Percentiles rank a stretch among this genome's conserved stretches.
These are phyloP conservation scores for Dioscorea dumetorum DNA, from an alignment of 106 monocot genomes.

Conservation along the genomic window DNA sequence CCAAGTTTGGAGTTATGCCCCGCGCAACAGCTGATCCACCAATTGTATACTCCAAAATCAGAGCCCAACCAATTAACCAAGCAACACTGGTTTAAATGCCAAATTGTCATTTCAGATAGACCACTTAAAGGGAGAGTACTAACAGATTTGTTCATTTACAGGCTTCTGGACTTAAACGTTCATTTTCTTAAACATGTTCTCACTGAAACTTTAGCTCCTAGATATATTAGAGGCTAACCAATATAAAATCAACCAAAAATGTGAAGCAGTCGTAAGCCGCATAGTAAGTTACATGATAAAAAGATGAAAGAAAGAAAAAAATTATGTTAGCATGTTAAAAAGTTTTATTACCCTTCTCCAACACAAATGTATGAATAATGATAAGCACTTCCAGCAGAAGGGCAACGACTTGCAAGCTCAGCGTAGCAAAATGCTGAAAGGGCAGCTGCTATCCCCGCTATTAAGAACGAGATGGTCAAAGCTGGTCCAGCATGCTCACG, in stretches of 20 bases:
- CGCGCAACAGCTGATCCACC: conserved; percentile 92
- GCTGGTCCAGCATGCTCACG: conserved; percentile 88
- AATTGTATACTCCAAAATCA: conserved; percentile 96
- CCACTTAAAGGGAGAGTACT: too few species aligned
- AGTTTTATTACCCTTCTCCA: conserved; percentile 75
- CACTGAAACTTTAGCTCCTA: too few species aligned
- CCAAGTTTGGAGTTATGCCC: conserved; percentile 94
- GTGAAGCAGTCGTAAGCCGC: too few species aligned
- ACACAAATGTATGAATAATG: conserved; percentile 99
- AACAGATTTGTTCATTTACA: background rate
- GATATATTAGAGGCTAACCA: too few species aligned
- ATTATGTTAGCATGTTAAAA: too few species aligned
- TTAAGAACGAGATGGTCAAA: conserved; percentile 89
- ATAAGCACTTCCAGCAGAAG: conserved; percentile 97
- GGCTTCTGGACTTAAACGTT: background rate
- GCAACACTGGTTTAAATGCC: conserved; percentile 51
- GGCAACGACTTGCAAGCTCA: conserved; percentile 96
- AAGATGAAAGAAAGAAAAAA: too few species aligned
- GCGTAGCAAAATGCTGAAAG: conserved; percentile 99
- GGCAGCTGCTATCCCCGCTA: conserved; percentile 97
- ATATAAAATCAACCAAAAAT: too few species aligned
- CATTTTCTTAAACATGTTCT: too few species aligned
- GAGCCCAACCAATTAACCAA: conserved; percentile 97
- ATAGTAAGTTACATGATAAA: too few species aligned
- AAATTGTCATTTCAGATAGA: background rate